Base-by-base conservation (phyloP, 139 green algal genomes). In the Tetradesmus lagerheimii region DNA sequence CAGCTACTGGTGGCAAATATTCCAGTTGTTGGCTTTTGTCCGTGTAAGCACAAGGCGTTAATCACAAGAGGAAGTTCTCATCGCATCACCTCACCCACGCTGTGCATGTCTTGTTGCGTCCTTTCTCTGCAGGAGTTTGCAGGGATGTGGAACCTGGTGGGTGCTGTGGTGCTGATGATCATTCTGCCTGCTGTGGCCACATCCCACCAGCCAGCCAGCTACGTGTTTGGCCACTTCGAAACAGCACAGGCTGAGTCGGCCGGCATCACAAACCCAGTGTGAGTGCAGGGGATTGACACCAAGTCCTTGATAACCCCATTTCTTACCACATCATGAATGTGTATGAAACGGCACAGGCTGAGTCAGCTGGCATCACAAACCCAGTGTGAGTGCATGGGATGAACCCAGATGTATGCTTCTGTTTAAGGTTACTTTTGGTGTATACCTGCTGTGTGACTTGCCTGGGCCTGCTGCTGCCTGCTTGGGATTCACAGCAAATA, bases 181-280 rank as follows among this genome's bases (percentile, higher is more conserved):
- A 14, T 89, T 4, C 29, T 89, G 15, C 84, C 84, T 31, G 29
- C 41, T 23, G 29, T 89, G 64, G 84, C 84, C 29, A 62, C 67
- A 0, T 16, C 53, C 8, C 66, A 47, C 27, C 84, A 89, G 66
- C 66, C 66, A 12, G 84, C 84, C 14, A 71, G 66, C 29, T 89
- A 43, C 18, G 84, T 89, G 66, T 89, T 89, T 82, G 43, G 38
- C 35, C 67, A 89, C 38, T 89, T 89, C 43, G 67, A 89, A 27
- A 83, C 38, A 20, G 67, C 66, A 34, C 84, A 89, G 27, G 84
- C 53, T 53, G 62, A 80, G 38, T 12, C 35, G 3, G 62, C 75
- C 4, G 83, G 83, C 62, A 88, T 88, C 35, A 80, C 18, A 20
- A 80, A 79, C 50, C 83, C 53, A 29, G 4, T 79, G 83, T 88